Evolutionary conservation across 768 basidiomycete genomes (phyloP).

Genomic region (Psilocybe cubensis): DNA sequence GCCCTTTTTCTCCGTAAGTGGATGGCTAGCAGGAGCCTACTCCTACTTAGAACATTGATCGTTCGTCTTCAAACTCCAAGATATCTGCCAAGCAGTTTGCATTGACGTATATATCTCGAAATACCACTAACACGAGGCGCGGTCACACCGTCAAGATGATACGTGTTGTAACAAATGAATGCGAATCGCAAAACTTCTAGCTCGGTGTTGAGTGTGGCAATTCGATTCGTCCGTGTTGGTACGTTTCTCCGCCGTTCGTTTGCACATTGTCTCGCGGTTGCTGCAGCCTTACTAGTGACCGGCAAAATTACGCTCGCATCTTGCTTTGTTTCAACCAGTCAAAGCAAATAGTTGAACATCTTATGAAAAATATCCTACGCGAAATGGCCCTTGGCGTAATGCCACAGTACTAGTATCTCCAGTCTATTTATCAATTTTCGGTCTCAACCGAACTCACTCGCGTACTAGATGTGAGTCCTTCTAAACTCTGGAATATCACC

Average conservation of each 20-base stretch:
- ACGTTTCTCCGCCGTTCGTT: background rate
- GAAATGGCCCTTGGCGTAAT: no score
- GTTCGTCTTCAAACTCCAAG: background rate
- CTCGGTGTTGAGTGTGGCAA: background rate
- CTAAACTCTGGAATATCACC: no score
- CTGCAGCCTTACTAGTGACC: background rate
- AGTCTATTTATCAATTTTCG: no score
- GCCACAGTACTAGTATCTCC: no score
- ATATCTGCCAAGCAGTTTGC: background rate
- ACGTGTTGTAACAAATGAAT: background rate
- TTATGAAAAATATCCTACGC: no score
- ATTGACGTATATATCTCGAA: background rate
- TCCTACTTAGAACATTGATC: background rate
- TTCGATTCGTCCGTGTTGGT: background rate
- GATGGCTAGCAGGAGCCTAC: background rate
- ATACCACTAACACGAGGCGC: background rate
- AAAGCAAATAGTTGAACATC: no score
- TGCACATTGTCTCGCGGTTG: background rate
- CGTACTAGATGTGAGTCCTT: no score
- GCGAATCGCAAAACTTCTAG: background rate
- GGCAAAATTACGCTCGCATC: no score
- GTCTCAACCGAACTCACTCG: no score
- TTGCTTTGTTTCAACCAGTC: no score
- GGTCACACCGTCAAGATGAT: background rate
- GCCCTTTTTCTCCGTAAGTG: background rate